Evolutionary conservation across 805 yeast species (phyloP).

Genomic region (Barnettozyma sp.): DNA sequence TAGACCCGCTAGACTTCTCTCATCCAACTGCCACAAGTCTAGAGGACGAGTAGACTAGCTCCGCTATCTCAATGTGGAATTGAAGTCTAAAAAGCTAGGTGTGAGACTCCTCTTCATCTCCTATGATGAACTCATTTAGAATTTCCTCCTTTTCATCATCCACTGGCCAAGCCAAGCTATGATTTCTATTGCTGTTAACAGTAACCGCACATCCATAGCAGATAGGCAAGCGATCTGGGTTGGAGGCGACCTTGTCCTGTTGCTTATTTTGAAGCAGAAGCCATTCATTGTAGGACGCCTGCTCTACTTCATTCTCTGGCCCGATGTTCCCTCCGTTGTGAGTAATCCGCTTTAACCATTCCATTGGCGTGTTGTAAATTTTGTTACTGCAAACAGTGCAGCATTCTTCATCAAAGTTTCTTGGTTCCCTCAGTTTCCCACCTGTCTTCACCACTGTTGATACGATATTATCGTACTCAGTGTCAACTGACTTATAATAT

Average conservation of each 20-base stretch:
- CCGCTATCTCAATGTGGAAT: no score
- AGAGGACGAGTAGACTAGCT: no score
- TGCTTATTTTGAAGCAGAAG: no score
- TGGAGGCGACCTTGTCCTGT: no score
- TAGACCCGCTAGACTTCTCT: no score
- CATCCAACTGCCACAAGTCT: no score
- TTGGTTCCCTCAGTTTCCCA: conserved; percentile 57
- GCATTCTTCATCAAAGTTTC: conserved; percentile 15
- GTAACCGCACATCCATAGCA: conserved; percentile 78
- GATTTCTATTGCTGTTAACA: conserved; percentile 36
- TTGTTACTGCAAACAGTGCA: conserved; percentile 55
- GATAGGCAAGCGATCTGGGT: conserved; percentile 28
- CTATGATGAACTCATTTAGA: conserved; percentile 42
- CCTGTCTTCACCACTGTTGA: conserved; percentile 92
- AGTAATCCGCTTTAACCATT: conserved; percentile 66
- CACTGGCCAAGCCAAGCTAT: conserved; percentile 35
- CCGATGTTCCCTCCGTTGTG: conserved; percentile 50
- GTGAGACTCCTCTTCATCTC: no score
- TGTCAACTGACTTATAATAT: conserved; percentile 67
- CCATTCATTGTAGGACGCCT: conserved; percentile 31
- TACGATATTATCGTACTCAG: conserved; percentile 79
- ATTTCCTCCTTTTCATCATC: conserved; percentile 29
- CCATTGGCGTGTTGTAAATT: conserved; percentile 50
- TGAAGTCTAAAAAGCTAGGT: no score
- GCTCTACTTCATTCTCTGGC: conserved; percentile 37